Base-by-base conservation (phyloP, 495 filamentous ascomycete species). In the Penicillium riverlandense region DNA sequence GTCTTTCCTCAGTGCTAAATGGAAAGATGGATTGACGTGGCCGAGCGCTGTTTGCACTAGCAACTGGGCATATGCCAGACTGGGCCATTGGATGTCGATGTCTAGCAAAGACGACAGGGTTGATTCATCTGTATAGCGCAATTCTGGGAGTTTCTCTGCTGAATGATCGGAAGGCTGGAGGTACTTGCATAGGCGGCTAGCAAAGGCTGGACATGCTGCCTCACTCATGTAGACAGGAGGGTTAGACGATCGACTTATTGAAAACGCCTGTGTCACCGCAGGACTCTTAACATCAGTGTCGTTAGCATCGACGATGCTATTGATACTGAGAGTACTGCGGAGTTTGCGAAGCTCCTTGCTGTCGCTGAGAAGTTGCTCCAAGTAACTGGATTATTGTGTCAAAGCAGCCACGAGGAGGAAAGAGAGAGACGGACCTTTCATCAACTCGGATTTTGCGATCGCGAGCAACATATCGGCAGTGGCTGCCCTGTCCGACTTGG, bases 201-300 rank as follows among this genome's bases (percentile, higher is more conserved):
- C 65, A 51, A 70, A 68, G 5, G 63, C 65, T 6, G 60, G 58
- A 35, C 63, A 65, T 15, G 65, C 57, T 10, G 63, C 67, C 43
- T 70, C 65, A 7, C 61, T 58, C 33, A 65, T 58, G 33, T 63
- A 66, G 11, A 65, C 54, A 13, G 66, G 66, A 7, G 59, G 55
- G 38, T 53, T 46, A 4, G 59, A 59, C 3, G 58, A 22, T 22
- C 22, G 22, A 22, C 22, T 22, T 22, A 22, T 22, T 22, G 22
- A 22, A 22, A 22, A 22, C 22, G 22, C 22, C 22, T 22, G 22
- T 22, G 22, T 3, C 4, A 22, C 22, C 22, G 22, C 4, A 6
- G 22, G 22, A 6, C 22, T 6, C 22, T 22, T 22, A 22, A 22
- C 22, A 22, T 22, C 22, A 22, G 22, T 22, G 22, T 22, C 22